Percentiles rank a stretch among this genome's conserved stretches.
These are phyloP conservation scores for Syzygium aromaticum DNA, from an alignment of 345 rosid species.

Conservation along the genomic window DNA sequence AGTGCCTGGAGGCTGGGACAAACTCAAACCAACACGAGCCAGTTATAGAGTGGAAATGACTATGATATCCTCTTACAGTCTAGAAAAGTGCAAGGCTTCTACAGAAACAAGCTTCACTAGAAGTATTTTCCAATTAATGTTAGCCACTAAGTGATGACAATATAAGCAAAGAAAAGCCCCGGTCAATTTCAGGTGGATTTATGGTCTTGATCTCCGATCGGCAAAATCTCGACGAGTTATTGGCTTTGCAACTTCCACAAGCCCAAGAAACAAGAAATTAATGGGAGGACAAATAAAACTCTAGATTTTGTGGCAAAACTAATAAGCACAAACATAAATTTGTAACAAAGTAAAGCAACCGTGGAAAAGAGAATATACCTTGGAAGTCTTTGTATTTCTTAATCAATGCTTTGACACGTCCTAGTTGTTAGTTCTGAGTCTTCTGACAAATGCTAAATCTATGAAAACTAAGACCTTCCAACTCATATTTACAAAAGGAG, in stretches of 20 bases:
- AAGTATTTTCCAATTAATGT: background rate
- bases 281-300: background rate
- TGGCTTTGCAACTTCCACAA: background rate
- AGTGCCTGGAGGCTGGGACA: background rate
- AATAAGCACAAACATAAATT: background rate
- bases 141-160: background rate
- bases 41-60: background rate
- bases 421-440: background rate
- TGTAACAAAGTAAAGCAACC: background rate
- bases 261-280: background rate
- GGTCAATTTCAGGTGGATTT: background rate
- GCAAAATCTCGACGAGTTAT: background rate
- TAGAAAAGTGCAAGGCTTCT: background rate
- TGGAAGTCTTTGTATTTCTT: background rate
- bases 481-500: background rate
- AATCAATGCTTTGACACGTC: background rate
- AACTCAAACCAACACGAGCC: background rate
- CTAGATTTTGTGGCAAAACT: background rate
- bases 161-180: background rate
- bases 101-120: background rate
- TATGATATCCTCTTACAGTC: background rate
- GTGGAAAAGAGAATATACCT: background rate
- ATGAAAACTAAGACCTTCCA: background rate
- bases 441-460: background rate
- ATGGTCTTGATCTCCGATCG: background rate